A percentile compares a stretch with the other conserved stretches of the same genome.
Evolutionary conservation across 148 eudicot species (phyloP).

Genomic region (Rhododendron ferrugineum): DNA sequence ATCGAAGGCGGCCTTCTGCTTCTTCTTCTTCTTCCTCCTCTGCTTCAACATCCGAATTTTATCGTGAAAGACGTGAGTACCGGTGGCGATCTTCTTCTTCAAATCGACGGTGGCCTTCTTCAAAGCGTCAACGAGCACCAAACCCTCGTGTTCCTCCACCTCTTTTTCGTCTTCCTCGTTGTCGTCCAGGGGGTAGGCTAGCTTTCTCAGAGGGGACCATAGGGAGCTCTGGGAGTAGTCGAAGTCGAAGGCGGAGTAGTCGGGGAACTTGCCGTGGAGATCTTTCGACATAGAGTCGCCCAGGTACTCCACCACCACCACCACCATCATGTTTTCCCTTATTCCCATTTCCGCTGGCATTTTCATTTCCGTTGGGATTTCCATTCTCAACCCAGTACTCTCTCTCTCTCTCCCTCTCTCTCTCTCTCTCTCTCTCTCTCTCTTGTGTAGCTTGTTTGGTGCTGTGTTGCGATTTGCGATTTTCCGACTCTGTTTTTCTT

Average conservation of each 20-base stretch:
- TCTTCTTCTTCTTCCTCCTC: slow-evolving; percentile 23
- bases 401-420: neutral
- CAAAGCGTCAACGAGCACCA: neutral
- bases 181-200: slow-evolving; percentile 1
- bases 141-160: neutral
- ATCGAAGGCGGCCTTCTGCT: slow-evolving; percentile 19
- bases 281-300: slow-evolving; percentile 37
- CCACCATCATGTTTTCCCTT: slow-evolving; percentile 9
- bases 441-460: neutral
- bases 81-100: slow-evolving; percentile 21
- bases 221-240: slow-evolving; percentile 80
- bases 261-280: slow-evolving; percentile 61
- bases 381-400: neutral
- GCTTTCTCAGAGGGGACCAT: slow-evolving; percentile 65
- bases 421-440: neutral
- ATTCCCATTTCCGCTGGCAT: neutral
- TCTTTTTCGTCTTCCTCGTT: slow-evolving; percentile 2
- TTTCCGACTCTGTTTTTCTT: neutral
- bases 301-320: slow-evolving; percentile 49
- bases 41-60: slow-evolving; percentile 8
- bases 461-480: neutral
- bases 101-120: slow-evolving; percentile 12
- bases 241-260: slow-evolving; percentile 65
- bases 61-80: neutral
- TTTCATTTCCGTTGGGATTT: neutral